phyloP scores from a whole-genome alignment of 345 rosid genomes.

The Eucalyptus leucophloia region DNA sequence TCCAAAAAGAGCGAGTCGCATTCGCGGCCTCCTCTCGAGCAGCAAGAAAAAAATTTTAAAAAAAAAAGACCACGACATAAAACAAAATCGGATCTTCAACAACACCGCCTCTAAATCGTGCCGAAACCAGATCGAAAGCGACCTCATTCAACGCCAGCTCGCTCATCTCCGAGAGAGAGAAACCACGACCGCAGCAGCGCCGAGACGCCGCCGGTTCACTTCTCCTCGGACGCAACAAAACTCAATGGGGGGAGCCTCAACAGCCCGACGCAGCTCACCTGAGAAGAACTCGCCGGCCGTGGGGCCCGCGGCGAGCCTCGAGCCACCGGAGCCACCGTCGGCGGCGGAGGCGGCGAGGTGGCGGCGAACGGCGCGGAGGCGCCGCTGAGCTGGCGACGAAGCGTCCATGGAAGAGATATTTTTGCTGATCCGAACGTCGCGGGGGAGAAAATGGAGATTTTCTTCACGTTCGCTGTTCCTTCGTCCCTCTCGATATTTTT shows the following conservation, averaged over 20 bases:
- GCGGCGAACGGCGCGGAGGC: constrained; percentile 47
- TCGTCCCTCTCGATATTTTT: background rate
- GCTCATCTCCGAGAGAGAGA: background rate
- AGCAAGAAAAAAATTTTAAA: background rate
- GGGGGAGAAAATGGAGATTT: background rate
- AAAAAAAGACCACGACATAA: background rate
- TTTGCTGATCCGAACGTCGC: background rate
- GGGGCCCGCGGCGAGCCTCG: constrained; percentile 27
- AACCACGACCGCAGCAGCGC: background rate
- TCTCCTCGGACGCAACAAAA: background rate
- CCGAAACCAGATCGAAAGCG: background rate
- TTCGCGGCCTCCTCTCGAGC: background rate
- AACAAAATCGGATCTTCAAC: background rate
- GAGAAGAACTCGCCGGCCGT: constrained; percentile 67
- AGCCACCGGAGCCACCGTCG: constrained; percentile 1
- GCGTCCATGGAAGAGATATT: background rate
- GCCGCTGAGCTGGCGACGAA: constrained; percentile 45
- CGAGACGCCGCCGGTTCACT: background rate
- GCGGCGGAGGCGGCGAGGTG: constrained; percentile 38
- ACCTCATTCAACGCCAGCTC: background rate
- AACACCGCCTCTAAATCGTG: background rate
- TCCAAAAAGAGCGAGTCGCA: background rate
- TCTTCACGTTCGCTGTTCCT: background rate
- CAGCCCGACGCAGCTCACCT: constrained; percentile 14
- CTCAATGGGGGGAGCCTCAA: background rate